phyloP scores from a whole-genome alignment of 371 early-diverging fungal species.

The Syncephalastrum sp. region DNA sequence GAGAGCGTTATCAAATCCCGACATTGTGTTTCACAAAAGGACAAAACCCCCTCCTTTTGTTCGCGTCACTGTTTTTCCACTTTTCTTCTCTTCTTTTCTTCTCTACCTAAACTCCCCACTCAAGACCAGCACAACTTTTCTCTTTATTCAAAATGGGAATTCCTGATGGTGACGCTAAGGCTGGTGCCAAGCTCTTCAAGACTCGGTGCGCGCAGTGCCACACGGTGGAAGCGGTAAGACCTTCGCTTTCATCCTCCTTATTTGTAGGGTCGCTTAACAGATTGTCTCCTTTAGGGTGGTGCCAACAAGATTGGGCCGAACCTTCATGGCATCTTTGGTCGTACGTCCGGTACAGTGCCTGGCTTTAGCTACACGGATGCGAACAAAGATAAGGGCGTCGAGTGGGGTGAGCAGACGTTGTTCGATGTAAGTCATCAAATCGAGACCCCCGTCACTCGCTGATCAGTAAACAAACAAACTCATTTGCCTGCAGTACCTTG shows the following conservation, averaged over 20 bases:
- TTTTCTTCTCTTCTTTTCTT: conserved; percentile 19
- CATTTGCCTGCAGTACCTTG: conserved; percentile 56
- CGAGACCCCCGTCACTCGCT: background rate
- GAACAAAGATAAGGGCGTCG: conserved; percentile 85
- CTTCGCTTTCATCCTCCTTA: no score
- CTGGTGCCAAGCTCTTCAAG: conserved; percentile 98
- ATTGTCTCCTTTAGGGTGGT: conserved; percentile 57
- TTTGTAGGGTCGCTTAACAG: background rate
- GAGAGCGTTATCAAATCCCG: no score
- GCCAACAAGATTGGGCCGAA: conserved; percentile 96
- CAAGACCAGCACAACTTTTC: conserved; percentile 4
- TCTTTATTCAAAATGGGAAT: conserved; percentile 11
- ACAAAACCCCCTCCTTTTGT: background rate
- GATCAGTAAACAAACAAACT: background rate
- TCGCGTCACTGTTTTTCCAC: conserved; percentile 7
- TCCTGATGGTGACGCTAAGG: conserved; percentile 38
- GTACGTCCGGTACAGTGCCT: conserved; percentile 80
- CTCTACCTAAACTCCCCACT: conserved; percentile 5
- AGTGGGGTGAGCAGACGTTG: conserved; percentile 85
- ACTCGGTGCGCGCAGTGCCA: conserved; percentile 98
- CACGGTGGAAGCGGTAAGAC: conserved; percentile 81
- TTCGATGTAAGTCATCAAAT: conserved; percentile 47
- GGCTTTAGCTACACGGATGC: conserved; percentile 94
- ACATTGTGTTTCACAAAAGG: no score
- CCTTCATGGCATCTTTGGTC: conserved; percentile 89